Evolutionary conservation across 2,329 filamentous ascomycete species (phyloP).

Genomic region (Seiridium cupressi): DNA sequence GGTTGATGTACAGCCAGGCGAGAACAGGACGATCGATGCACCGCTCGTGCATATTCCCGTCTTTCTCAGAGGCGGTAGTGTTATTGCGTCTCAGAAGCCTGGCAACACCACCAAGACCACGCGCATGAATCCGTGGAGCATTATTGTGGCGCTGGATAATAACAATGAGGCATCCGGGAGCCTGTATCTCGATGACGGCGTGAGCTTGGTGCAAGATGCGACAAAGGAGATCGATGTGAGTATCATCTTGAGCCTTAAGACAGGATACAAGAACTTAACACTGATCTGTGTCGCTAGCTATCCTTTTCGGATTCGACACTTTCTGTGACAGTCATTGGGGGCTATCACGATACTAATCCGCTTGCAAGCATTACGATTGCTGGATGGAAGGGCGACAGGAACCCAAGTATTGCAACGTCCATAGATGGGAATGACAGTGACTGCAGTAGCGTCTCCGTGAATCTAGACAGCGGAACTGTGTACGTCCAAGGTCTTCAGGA

Average conservation of each 20-base stretch:
- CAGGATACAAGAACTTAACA: neutral
- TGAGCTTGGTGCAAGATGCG: conserved; percentile 54
- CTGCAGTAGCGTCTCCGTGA: neutral
- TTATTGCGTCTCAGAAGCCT: conserved; percentile 67
- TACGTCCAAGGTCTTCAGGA: neutral
- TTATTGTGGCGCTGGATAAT: conserved; percentile 60
- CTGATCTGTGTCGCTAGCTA: neutral
- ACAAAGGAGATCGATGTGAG: conserved; percentile 52
- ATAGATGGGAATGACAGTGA: neutral
- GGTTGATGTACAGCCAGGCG: conserved; percentile 35
- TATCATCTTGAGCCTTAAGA: conserved; percentile 6
- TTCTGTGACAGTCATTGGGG: neutral
- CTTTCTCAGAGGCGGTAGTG: conserved; percentile 66
- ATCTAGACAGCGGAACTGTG: neutral
- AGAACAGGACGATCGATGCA: conserved; percentile 40
- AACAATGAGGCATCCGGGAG: conserved; percentile 55
- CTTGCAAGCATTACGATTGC: conserved; percentile 1
- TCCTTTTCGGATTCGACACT: neutral
- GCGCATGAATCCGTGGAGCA: conserved; percentile 63
- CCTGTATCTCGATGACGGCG: conserved; percentile 75
- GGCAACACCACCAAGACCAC: conserved; percentile 64
- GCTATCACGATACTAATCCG: neutral
- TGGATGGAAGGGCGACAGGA: neutral
- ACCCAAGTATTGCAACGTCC: neutral
- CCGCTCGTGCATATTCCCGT: conserved; percentile 69